A percentile compares a stretch with the other conserved stretches of the same genome.
Conservation (phyloP, 2,329 filamentous ascomycete species). For the Aureobasidium subglaciale region DNA sequence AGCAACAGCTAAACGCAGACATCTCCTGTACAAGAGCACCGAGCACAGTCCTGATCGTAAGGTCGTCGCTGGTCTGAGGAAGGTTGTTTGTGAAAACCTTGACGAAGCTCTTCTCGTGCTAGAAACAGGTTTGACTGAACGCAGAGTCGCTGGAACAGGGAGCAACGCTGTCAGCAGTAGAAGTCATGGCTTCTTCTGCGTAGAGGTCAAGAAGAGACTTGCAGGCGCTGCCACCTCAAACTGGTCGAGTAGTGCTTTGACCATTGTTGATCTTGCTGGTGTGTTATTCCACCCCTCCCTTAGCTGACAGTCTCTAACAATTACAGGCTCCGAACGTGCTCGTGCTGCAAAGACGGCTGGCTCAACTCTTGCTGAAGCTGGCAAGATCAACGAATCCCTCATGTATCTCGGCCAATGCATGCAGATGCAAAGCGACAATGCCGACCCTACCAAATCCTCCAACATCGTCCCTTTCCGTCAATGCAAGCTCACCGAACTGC, state of each 20-base stretch:
- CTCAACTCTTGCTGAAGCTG: conserved; percentile 85
- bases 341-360: conserved; percentile 91
- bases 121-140: conserved; percentile 80
- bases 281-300: conserved; percentile 21
- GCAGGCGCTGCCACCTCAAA: conserved; percentile 43
- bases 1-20: conserved; percentile 56
- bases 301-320: conserved; percentile 21
- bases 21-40: conserved; percentile 85
- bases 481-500: conserved; percentile 47
- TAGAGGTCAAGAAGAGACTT: conserved; percentile 83
- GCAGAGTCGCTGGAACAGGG: conserved; percentile 80
- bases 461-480: conserved; percentile 68
- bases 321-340: conserved; percentile 70
- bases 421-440: conserved; percentile 83
- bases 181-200: conserved; percentile 92
- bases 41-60: conserved; percentile 86
- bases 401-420: conserved; percentile 98
- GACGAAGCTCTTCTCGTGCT: conserved; percentile 83
- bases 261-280: conserved; percentile 86
- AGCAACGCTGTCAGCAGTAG: conserved; percentile 89
- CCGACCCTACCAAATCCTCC: conserved; percentile 37
- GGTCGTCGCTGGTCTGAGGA: conserved; percentile 83
- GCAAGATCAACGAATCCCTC: conserved; percentile 95
- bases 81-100: conserved; percentile 76
- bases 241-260: conserved; percentile 74